phyloP scores from a whole-genome alignment of 192 early-diverging fungal genomes.

The Mortierella antarctica region DNA sequence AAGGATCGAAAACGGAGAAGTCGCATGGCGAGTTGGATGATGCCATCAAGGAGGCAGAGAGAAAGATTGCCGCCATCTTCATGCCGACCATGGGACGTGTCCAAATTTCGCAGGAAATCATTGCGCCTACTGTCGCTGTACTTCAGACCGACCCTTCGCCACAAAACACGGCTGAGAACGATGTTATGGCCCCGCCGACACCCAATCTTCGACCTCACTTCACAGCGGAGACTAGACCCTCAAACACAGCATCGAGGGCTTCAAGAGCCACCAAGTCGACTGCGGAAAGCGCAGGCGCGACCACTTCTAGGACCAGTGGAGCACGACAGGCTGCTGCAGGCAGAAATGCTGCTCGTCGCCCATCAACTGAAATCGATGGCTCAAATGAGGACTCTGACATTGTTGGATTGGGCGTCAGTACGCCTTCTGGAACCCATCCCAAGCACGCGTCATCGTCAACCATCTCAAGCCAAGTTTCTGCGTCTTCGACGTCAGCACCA shows the following conservation, averaged over 20 bases:
- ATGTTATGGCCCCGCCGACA: background rate
- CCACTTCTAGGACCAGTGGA: background rate
- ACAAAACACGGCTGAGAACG: background rate
- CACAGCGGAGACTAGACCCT: background rate
- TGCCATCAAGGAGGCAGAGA: slow-evolving; percentile 14
- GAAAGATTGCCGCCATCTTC: slow-evolving; percentile 7
- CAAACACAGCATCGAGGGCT: background rate
- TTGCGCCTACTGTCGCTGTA: too few species aligned
- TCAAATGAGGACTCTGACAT: background rate
- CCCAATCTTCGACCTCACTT: background rate
- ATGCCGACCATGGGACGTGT: background rate
- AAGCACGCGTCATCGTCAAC: background rate
- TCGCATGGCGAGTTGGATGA: background rate
- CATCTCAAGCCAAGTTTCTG: background rate
- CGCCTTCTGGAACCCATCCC: background rate
- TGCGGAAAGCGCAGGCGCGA: background rate
- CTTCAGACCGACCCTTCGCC: too few species aligned
- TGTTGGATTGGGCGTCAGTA: slow-evolving; percentile 22
- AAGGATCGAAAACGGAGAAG: background rate
- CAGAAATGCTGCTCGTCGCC: background rate
- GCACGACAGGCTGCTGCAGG: background rate
- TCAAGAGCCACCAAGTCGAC: background rate
- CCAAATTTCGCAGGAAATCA: background rate
- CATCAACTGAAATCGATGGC: background rate
- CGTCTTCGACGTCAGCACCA: slow-evolving; percentile 5